Evolutionary conservation across 2,329 filamentous ascomycete genomes (phyloP), one percentile per base, ranked within the genome.

Genomic region (Sporothrix schenckii): DNA sequence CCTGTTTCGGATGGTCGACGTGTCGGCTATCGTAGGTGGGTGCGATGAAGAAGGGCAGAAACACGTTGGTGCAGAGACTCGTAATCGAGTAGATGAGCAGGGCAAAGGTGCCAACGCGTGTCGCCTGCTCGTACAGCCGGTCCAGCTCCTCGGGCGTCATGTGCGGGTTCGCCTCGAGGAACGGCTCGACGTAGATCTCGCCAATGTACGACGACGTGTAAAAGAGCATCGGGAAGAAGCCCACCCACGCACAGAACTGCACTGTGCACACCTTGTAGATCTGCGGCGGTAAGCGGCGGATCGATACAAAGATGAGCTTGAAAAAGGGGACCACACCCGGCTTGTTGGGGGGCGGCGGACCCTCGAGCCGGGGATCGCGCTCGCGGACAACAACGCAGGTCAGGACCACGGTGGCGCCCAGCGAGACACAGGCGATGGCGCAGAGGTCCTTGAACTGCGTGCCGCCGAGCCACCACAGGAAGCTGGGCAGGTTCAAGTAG

Each of bases 151-250:
- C 84, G 0, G 90, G 86, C 0, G 89, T 87, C 84, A 97, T 90
- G 78, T 94, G 81, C 0, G 93, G 93, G 74, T 97, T 91, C 67
- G 87, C 83, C 74, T 89, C 85, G 67, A 97, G 89, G 75, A 87
- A 91, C 0, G 93, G 93, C 77, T 97, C 91, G 21, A 93, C 91
- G 76, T 97, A 97, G 70, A 98, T 92, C 77, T 97, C 93, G 72
- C 92, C 94, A 75, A 97, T 91, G 79, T 95, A 98, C 21, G 93
- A 96, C 1, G 93, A 97, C 5, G 93, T 93, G 82, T 98, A 98
- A 81, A 97, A 97, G 2, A 98, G 85, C 79, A 97, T 93, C 0
- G 94, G 94, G 76, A 97, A 98, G 88, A 94, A 97, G 68, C 93
- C 94, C 70, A 97, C 89, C 94, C 94, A 98, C 5, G 93, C 92